A percentile compares a stretch with the other conserved stretches of the same genome.
Evolutionary conservation across 768 basidiomycete genomes (phyloP).

Genomic region (Punctularia strigosozonata): DNA sequence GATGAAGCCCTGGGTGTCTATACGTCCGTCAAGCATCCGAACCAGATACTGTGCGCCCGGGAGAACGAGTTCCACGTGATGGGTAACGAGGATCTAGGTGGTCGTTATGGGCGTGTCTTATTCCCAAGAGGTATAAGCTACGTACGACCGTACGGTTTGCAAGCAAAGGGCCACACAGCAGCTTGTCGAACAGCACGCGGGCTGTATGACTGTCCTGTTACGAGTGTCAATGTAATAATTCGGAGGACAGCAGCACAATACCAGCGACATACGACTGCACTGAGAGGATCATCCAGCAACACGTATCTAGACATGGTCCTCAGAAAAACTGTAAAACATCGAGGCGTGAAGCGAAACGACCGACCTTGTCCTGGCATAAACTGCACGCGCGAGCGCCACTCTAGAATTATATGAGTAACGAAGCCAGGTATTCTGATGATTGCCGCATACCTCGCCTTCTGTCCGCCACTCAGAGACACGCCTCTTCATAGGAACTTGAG

Average conservation of each 20-base stretch:
- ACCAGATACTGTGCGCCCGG: slow-evolving; percentile 64
- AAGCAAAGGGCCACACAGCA: slow-evolving; percentile 56
- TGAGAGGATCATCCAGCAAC: slow-evolving; percentile 72
- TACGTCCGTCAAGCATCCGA: slow-evolving; percentile 71
- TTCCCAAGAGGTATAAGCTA: background rate
- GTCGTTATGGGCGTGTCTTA: background rate
- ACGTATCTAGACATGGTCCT: slow-evolving; percentile 24
- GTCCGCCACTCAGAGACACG: slow-evolving; percentile 70
- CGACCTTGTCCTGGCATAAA: slow-evolving; percentile 59
- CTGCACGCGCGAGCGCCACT: slow-evolving; percentile 74
- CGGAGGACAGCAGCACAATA: slow-evolving; percentile 1
- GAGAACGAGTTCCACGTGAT: slow-evolving; percentile 75
- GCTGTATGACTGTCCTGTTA: slow-evolving; percentile 58
- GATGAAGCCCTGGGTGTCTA: slow-evolving; percentile 63
- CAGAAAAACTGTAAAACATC: slow-evolving; percentile 1
- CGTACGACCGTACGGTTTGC: slow-evolving; percentile 55
- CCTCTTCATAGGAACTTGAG: slow-evolving; percentile 27
- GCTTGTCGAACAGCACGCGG: slow-evolving; percentile 47
- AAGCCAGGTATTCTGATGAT: background rate
- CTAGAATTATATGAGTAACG: slow-evolving; percentile 19
- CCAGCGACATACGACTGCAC: slow-evolving; percentile 53
- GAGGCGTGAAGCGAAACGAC: background rate
- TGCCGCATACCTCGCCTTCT: slow-evolving; percentile 54
- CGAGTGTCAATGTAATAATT: slow-evolving; percentile 1
- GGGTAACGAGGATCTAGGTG: slow-evolving; percentile 57